A percentile compares a stretch with the other conserved stretches of the same genome.
These are phyloP conservation scores for Pleurostoma richardsiae DNA, from an alignment of 2,329 filamentous ascomycete species.

Conservation along the genomic window DNA sequence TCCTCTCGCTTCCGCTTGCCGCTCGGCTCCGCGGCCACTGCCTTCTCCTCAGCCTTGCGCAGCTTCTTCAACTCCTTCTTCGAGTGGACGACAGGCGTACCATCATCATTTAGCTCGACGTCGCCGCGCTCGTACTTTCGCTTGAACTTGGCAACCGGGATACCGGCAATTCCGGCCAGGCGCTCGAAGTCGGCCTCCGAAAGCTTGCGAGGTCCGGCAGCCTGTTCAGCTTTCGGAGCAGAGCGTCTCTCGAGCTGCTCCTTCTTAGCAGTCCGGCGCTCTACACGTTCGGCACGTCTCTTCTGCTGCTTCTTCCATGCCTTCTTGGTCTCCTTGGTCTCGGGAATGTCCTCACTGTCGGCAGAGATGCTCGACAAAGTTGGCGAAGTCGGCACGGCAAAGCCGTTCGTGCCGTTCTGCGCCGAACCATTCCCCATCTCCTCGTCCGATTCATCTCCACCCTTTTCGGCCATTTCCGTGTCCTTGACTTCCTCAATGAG, in stretches of 20 bases:
- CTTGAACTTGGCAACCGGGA: slow-evolving; percentile 73
- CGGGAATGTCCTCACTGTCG: slow-evolving; percentile 4
- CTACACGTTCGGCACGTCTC: slow-evolving; percentile 21
- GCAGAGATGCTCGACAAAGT: not conserved
- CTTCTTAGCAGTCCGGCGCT: slow-evolving; percentile 36
- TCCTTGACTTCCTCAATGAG: slow-evolving; percentile 37
- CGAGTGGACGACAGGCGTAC: slow-evolving; percentile 61
- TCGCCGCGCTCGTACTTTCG: slow-evolving; percentile 73
- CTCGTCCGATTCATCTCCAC: slow-evolving; percentile 7
- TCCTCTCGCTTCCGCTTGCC: slow-evolving; percentile 74
- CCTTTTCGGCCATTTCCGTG: slow-evolving; percentile 24
- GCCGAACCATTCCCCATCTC: slow-evolving; percentile 16
- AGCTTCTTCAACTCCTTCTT: slow-evolving; percentile 75
- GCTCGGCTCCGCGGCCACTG: slow-evolving; percentile 38
- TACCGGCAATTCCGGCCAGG: slow-evolving; percentile 60
- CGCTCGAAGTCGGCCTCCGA: slow-evolving; percentile 53
- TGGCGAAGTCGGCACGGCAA: slow-evolving; percentile 2
- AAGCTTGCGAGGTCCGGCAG: slow-evolving; percentile 31
- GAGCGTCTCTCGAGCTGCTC: slow-evolving; percentile 25
- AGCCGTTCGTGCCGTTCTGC: slow-evolving; percentile 5
- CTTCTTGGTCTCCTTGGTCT: slow-evolving; percentile 12
- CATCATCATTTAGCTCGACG: slow-evolving; percentile 60
- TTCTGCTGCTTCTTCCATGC: slow-evolving; percentile 34
- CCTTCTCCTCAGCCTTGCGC: slow-evolving; percentile 56
- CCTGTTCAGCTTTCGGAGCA: slow-evolving; percentile 21